A percentile compares a stretch with the other conserved stretches of the same genome.
phyloP scores from a whole-genome alignment of 139 green algal genomes.

The Pseudopediastrum boryanum region DNA sequence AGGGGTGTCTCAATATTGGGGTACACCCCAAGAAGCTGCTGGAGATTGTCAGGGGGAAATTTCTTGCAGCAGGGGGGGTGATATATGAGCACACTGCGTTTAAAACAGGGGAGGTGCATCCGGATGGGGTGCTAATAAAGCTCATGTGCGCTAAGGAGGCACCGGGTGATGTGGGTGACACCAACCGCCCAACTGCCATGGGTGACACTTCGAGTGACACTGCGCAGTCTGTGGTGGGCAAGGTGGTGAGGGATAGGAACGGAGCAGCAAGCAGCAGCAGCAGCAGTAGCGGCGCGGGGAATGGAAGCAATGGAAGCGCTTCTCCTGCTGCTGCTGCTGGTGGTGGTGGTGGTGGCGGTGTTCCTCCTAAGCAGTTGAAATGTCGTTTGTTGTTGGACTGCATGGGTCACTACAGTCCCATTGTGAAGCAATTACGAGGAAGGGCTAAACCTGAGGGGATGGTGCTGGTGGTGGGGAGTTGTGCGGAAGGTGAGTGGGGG shows the following conservation, averaged over 20 bases:
- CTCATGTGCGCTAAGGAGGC: constrained; percentile 19
- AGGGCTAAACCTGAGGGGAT: constrained; percentile 80
- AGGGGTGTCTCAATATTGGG: constrained; percentile 84
- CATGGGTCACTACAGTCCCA: constrained; percentile 88
- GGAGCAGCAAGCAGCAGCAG: neutral
- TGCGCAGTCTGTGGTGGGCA: too few species aligned
- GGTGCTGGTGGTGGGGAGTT: constrained; percentile 87
- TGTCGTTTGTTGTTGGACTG: constrained; percentile 86
- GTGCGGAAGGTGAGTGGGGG: constrained; percentile 57
- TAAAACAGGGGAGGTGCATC: constrained; percentile 45
- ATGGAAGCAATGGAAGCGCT: neutral
- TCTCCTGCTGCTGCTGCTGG: neutral
- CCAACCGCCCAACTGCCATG: constrained; percentile 55
- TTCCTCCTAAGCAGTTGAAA: constrained; percentile 31
- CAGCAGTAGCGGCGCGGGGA: neutral
- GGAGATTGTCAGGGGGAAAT: constrained; percentile 38
- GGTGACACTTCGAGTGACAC: too few species aligned
- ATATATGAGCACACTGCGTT: constrained; percentile 67
- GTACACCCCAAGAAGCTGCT: constrained; percentile 58
- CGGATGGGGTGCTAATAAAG: constrained; percentile 52
- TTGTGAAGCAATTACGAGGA: constrained; percentile 81
- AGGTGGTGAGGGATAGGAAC: too few species aligned
- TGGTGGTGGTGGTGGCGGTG: neutral
- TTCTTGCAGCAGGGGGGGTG: constrained; percentile 56
- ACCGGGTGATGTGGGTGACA: constrained; percentile 51